These are phyloP conservation scores for Xylariaceae sp. DNA, from an alignment of 2,329 filamentous ascomycete genomes.

Conservation along the genomic window DNA sequence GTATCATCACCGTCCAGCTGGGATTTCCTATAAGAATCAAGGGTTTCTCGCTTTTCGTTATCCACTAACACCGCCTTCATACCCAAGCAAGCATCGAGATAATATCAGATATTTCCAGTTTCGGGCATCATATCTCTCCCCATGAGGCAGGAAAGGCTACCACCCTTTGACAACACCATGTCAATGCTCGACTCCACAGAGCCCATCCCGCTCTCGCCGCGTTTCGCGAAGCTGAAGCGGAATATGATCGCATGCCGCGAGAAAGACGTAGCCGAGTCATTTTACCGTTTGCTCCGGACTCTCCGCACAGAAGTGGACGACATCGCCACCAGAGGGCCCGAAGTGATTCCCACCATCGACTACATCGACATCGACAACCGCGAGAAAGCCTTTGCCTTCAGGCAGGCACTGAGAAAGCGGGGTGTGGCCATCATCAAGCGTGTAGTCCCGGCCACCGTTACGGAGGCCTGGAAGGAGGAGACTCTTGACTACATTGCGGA, in stretches of 20 bases:
- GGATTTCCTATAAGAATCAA: not conserved
- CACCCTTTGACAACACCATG: slow-evolving; percentile 12
- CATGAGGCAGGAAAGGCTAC: slow-evolving; percentile 17
- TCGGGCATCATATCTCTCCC: slow-evolving; percentile 7
- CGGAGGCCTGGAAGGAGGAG: slow-evolving; percentile 59
- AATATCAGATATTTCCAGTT: not conserved
- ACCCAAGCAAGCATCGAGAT: not conserved
- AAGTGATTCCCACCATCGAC: slow-evolving; percentile 39
- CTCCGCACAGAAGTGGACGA: slow-evolving; percentile 36
- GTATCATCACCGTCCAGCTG: not conserved
- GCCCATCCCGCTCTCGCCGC: slow-evolving; percentile 37
- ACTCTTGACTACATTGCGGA: slow-evolving; percentile 58
- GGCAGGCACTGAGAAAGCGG: slow-evolving; percentile 42
- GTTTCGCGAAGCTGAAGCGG: slow-evolving; percentile 41
- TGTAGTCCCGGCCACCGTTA: slow-evolving; percentile 59
- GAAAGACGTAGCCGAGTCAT: slow-evolving; percentile 36
- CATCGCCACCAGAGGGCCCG: slow-evolving; percentile 33
- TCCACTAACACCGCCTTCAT: not conserved
- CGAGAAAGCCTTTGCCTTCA: slow-evolving; percentile 26
- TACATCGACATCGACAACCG: slow-evolving; percentile 36
- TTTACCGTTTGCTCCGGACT: slow-evolving; percentile 36
- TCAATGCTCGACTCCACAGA: slow-evolving; percentile 33
- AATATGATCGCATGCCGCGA: slow-evolving; percentile 37
- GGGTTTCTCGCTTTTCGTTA: not conserved
- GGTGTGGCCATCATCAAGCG: slow-evolving; percentile 61